Base-by-base conservation (phyloP, 768 basidiomycete genomes). In the Rhodotorula sphaerocarpa region DNA sequence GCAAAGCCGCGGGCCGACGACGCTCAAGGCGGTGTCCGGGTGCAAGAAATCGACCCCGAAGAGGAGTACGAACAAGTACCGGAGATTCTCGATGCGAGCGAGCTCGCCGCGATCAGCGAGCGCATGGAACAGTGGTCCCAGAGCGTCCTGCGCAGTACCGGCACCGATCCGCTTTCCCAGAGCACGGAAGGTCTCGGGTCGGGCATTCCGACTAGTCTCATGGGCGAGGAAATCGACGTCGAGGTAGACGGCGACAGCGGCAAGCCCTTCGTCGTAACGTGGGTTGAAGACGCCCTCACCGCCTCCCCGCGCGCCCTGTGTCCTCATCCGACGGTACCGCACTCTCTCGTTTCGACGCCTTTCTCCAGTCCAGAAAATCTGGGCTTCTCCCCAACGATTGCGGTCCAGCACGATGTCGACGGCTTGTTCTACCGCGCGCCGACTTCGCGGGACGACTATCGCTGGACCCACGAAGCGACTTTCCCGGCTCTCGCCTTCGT, bases 401-500 rank as follows among this genome's bases (percentile, higher is more conserved):
- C 88, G 21, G 74, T 84, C 57, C 89, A 88, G 76, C 80, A 82
- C 65, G 82, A 83, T 70, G 77, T 90, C 47, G 88, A 91, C 71
- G 87, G 87, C 5, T 77, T 82, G 3, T 76, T 85, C 45, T 85
- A 84, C 75, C 3, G 33, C 72, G 79, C 60, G 10, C 68, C 73
- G 59, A 36, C 73, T 21, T 20, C 66, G 33, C 44, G 73, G 47
- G 15, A 75, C 25, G 50, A 66, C 25, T 54, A 41, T 11, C 63
- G 61, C 34, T 93, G 88, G 90, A 78, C 71, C 54, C 93, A 99
- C 74, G 76, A 76, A 7, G 79, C 83, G n/a, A 96, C 93, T 0
- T 91, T 83, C 74, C 84, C 87, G 25, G 93, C 91, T 0, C 80
- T 99, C 30, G 82, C 90, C 1, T 99, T 96, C 73, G 93, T 99